Evolutionary conservation across 148 eudicot genomes (phyloP).

Genomic region (Persicaria maculosa): DNA sequence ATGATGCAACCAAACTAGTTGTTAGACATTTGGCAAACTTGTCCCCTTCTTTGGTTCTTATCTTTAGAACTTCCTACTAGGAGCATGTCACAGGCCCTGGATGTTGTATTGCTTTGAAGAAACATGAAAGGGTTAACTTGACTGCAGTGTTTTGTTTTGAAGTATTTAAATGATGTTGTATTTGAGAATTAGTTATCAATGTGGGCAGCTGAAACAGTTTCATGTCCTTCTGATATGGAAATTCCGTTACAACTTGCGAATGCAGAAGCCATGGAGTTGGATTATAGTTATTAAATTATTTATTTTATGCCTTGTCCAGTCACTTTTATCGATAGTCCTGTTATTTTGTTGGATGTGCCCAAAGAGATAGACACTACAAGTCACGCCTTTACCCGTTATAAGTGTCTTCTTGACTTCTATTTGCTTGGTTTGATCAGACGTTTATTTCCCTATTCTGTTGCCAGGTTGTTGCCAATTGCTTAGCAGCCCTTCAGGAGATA

Average conservation of each 20-base stretch:
- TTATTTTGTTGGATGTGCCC: background rate
- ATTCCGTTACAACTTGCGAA: background rate
- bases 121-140: background rate
- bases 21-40: background rate
- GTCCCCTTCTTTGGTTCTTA: background rate
- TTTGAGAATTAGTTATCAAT: background rate
- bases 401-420: background rate
- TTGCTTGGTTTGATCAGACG: background rate
- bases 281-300: background rate
- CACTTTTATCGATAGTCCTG: background rate
- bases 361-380: background rate
- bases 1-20: background rate
- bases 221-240: background rate
- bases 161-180: background rate
- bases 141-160: background rate
- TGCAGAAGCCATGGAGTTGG: background rate
- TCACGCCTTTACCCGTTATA: background rate
- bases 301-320: background rate
- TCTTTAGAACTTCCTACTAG: background rate
- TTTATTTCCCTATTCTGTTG: background rate
- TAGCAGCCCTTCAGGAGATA: conserved; percentile 87
- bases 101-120: background rate
- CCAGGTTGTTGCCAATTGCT: conserved; percentile 93
- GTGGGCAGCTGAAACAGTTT: background rate
- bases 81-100: background rate